Percentiles rank a stretch among this genome's conserved stretches.
These are phyloP conservation scores for Hirschioporus abietinus DNA, from an alignment of 768 basidiomycete species.

Conservation along the genomic window DNA sequence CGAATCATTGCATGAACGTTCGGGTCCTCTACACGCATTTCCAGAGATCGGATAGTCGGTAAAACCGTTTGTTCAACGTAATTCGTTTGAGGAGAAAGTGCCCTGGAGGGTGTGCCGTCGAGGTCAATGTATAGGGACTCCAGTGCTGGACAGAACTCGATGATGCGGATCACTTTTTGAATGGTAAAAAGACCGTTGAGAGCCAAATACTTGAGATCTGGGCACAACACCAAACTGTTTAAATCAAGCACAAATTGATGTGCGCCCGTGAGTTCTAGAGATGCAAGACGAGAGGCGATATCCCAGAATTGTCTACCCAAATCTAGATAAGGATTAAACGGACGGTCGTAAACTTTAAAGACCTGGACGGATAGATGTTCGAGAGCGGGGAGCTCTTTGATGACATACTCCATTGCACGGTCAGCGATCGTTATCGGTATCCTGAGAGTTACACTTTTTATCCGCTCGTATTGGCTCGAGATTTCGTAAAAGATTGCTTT, in stretches of 20 bases:
- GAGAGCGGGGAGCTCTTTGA: too few relatives aligned
- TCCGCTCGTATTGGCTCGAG: constrained; percentile 20
- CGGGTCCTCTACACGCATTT: background rate
- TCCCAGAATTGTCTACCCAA: too few relatives aligned
- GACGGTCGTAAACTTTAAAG: too few relatives aligned
- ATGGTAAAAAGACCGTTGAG: background rate
- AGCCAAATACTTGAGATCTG: background rate
- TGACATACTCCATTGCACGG: too few relatives aligned
- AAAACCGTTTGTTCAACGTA: background rate
- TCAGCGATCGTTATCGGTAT: too few relatives aligned
- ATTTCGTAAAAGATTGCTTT: too few relatives aligned
- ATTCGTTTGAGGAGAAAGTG: background rate
- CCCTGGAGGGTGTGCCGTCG: background rate
- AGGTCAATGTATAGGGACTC: background rate
- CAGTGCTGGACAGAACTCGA: background rate
- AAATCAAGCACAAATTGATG: too few relatives aligned
- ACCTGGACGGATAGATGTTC: too few relatives aligned
- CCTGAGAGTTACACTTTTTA: too few relatives aligned
- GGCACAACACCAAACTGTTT: constrained; percentile 18
- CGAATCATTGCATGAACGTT: background rate
- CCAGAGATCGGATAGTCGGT: background rate
- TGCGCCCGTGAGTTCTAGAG: too few relatives aligned
- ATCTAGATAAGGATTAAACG: too few relatives aligned
- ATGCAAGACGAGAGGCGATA: too few relatives aligned
- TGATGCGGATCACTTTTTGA: background rate